Base-by-base conservation (phyloP, 371 early-diverging fungal genomes). In the Syncephalastrum racemosum region DNA sequence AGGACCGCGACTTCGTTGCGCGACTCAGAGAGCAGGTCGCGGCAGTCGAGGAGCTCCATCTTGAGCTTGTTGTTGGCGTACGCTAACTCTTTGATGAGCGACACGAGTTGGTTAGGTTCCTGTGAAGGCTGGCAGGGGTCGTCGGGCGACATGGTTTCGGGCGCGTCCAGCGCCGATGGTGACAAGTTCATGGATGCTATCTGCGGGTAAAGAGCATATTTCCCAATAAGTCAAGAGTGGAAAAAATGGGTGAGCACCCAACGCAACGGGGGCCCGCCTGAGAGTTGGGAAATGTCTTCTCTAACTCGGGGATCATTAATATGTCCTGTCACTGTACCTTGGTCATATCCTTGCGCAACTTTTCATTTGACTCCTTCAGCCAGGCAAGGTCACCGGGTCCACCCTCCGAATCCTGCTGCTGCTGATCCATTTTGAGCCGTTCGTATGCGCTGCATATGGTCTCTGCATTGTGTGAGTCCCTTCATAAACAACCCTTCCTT, bases 11-110 rank as follows among this genome's bases (percentile, higher is more conserved):
- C 56, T 50, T 75, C 76, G 12, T 52, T 60, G 25, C 64, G 56
- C 23, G 66, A 57, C 18, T 77, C 77, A 7, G 69, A 60, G 15
- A 78, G 50, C 39, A 68, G 50, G 18, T 70, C 73, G 25, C 58
- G 70, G 31, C 68, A 74, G 45, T 70, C 71, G 23, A 72, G 58
- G 10, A 78, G 46, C 18, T 79, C 75, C 5, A 54, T 58, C 50
- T 75, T 79, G 23, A 73, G 49, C 49, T 79, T 75, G 49, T 62
- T 68, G 44, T 79, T 75, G 10, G 79, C 70, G 12, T 66, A 66
- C 7, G 70, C 75, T 10, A 79, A 48, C 43, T 79, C 79, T 58
- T 73, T 79, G 31, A 79, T 73, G 19, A 79, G 56, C 0, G 71
- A 41, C 42, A 70, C 62, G 0, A 63, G 51, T n/a, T 63, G 64